Base-by-base conservation (phyloP, 192 early-diverging fungal genomes). In the Backusella luteola region DNA sequence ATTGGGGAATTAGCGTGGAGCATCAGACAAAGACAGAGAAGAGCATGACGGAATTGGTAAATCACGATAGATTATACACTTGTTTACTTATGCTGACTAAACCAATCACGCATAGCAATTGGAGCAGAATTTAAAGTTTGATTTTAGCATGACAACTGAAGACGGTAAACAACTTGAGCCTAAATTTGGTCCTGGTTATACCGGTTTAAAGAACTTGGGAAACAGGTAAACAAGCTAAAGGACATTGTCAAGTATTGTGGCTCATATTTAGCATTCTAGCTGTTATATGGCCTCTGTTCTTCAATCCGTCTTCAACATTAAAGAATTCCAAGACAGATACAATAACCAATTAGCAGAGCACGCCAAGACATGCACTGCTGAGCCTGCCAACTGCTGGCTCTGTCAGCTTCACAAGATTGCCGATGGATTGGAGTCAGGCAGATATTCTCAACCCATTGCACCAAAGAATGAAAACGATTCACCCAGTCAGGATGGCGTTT, bases 281-380 rank as follows among this genome's bases (percentile, higher is more conserved):
- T 99, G 98, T 84, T 99, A 99, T 83, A 94, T 99, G 94, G 94
- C 95, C 3, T 97, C 98, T 0, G 90, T 98, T 5, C 74, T 97
- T 35, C 98, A 99, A 85, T 90, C 92, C n/a, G 84, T 97, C 8
- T 96, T 96, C 79, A 84, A 89, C 66, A 87, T 97, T 11, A 83
- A 88, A 56, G 84, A 85, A 0, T 97, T 97, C 82, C 85, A 90
- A 77, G 86, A 94, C 32, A 88, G 95, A 6, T 83, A 83, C 38
- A 73, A 56, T 29, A 34, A 11, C 1, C 26, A 63, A 46, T 82
- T 88, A 8, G 66, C 78, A 4, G 80, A 88, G 4, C 92, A 94
- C 76, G 56, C 87, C 11, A 59, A 76, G 14, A 73, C 63, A 8
- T 93, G 92, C 79, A 56, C 53, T 11, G 79, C 84, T 66, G 82